These are phyloP conservation scores for Cutaneotrichosporon sp. DNA, from an alignment of 1,284 basidiomycete species.

Conservation along the genomic window DNA sequence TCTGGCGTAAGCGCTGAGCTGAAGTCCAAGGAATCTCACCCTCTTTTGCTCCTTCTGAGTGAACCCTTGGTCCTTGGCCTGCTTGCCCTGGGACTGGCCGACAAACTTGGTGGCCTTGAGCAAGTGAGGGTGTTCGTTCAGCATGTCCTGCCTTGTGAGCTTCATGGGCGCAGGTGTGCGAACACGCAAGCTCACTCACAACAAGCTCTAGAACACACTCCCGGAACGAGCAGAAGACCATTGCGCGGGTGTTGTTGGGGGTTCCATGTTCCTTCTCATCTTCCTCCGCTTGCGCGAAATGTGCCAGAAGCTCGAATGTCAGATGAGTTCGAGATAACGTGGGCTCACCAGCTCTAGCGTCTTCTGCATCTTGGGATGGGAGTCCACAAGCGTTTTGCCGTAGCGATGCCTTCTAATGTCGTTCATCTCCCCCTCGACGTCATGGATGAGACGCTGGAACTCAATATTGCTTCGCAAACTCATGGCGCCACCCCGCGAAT, in stretches of 20 bases:
- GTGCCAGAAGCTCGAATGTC: constrained; percentile 61
- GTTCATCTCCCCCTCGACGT: constrained; percentile 48
- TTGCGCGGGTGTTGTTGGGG: constrained; percentile 68
- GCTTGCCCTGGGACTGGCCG: constrained; percentile 83
- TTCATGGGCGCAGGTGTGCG: neutral
- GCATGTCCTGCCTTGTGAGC: constrained; percentile 55
- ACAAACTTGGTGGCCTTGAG: constrained; percentile 81
- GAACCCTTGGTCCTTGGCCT: constrained; percentile 72
- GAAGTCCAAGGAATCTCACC: constrained; percentile 54
- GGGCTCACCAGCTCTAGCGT: constrained; percentile 63
- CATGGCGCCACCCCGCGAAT: constrained; percentile 34
- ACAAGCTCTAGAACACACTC: constrained; percentile 91
- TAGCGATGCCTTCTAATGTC: constrained; percentile 41
- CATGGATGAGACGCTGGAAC: constrained; percentile 47
- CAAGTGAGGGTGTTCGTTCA: constrained; percentile 70
- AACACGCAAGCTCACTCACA: constrained; percentile 36
- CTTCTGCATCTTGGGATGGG: constrained; percentile 91
- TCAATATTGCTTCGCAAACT: constrained; percentile 45
- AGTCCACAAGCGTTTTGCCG: constrained; percentile 49
- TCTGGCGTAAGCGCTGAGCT: constrained; percentile 23
- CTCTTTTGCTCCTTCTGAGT: constrained; percentile 88
- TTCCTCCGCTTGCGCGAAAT: constrained; percentile 67
- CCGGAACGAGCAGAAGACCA: constrained; percentile 91
- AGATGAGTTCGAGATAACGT: neutral
- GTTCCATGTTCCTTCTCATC: constrained; percentile 56